A percentile compares a stretch with the other conserved stretches of the same genome.
phyloP scores from a whole-genome alignment of 345 rosid species.

The Brassica nigra region DNA sequence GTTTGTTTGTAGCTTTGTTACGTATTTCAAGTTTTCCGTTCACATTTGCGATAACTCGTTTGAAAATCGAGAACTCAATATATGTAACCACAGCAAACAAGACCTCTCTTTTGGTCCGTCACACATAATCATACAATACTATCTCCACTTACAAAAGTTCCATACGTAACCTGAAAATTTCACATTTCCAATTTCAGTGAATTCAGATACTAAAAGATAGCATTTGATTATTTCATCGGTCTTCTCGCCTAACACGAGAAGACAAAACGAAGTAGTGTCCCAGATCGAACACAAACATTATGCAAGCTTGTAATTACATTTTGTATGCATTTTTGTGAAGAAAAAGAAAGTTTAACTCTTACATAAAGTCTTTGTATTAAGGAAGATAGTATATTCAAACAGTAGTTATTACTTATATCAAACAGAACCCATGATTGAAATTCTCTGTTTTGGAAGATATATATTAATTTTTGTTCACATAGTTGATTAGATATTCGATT shows the following conservation, averaged over 20 bases:
- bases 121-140: neutral
- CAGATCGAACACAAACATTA: conserved; percentile 18
- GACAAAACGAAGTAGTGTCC: conserved; percentile 36
- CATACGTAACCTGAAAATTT: neutral
- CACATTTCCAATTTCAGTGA: conserved; percentile 15
- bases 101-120: neutral
- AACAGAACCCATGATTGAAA: neutral
- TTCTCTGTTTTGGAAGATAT: conserved; percentile 8
- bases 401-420: neutral
- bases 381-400: neutral
- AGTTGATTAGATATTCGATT: neutral
- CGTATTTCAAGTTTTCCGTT: neutral
- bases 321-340: neutral
- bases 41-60: neutral
- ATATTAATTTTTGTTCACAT: neutral
- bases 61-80: neutral
- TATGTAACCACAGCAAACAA: neutral
- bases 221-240: neutral
- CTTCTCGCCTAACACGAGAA: conserved; percentile 35
- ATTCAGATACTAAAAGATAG: neutral
- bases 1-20: neutral
- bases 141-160: neutral
- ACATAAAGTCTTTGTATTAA: neutral
- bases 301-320: conserved; percentile 14
- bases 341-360: neutral